These are phyloP conservation scores for Actinidia arguta DNA, from an alignment of 179 eudicot species.

Conservation along the genomic window DNA sequence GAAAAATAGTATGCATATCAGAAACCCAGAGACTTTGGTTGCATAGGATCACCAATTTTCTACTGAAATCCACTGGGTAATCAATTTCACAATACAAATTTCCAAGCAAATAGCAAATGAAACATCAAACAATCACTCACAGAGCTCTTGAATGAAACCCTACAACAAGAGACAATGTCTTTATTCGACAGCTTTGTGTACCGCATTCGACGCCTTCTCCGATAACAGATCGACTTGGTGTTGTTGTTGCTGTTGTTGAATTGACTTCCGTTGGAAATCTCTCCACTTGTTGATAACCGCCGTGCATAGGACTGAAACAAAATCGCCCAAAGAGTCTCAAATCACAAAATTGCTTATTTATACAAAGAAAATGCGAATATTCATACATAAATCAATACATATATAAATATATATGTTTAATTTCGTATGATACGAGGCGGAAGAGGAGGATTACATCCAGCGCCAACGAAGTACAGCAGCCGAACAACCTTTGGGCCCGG, in stretches of 20 bases:
- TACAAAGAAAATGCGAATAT: not conserved
- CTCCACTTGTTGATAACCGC: conserved; percentile 58
- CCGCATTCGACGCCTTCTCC: conserved; percentile 34
- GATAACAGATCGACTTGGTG: conserved; percentile 11
- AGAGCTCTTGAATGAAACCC: not conserved
- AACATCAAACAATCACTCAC: not conserved
- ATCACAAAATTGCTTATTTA: not conserved
- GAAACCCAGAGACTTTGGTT: not conserved
- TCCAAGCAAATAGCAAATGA: not conserved
- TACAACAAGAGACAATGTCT: not conserved
- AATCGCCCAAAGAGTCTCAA: not conserved
- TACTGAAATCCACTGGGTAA: not conserved
- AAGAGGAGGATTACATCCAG: conserved; percentile 44
- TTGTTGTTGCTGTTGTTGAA: conserved; percentile 30
- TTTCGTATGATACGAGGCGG: not conserved
- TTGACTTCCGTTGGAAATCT: conserved; percentile 42
- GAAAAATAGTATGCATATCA: not conserved
- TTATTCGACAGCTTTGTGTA: conserved; percentile 39
- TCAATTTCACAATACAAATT: conserved; percentile 5
- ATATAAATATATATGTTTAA: not conserved
- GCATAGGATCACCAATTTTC: not conserved
- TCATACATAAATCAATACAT: not conserved
- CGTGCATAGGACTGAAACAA: conserved; percentile 41
- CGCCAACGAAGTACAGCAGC: conserved; percentile 55
- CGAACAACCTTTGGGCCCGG: conserved; percentile 52